Evolutionary conservation across 208 protist species (phyloP).

Genomic region (Wallacemonas sp.): DNA sequence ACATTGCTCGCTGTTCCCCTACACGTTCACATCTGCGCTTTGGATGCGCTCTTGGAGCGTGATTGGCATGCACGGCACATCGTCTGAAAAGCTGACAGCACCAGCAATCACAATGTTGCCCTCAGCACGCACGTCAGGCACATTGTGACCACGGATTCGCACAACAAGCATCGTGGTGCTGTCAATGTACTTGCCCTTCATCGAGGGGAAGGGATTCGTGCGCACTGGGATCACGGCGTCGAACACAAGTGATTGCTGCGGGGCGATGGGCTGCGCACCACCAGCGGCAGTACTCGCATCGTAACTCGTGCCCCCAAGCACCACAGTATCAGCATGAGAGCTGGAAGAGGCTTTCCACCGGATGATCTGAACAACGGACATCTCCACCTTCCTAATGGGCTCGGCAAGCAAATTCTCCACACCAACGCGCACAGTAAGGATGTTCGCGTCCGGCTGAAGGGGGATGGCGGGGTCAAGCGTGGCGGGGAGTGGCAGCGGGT

Average conservation of each 20-base stretch:
- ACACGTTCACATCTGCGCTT: too few relatives aligned
- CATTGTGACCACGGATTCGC: not conserved
- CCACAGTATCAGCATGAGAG: too few relatives aligned
- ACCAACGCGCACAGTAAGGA: not conserved
- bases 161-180: not conserved
- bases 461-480: not conserved
- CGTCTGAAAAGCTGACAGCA: not conserved
- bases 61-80: not conserved
- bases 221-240: not conserved
- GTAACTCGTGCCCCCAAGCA: not conserved
- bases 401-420: not conserved
- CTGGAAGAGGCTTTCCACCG: too few relatives aligned
- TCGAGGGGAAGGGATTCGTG: not conserved
- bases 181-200: constrained; percentile 12
- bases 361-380: not conserved
- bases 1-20: too few relatives aligned
- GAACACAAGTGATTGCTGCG: not conserved
- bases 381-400: not conserved
- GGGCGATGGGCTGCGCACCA: too few relatives aligned
- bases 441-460: not conserved
- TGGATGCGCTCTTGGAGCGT: not conserved
- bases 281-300: not conserved
- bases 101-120: not conserved
- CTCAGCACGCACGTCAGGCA: not conserved
- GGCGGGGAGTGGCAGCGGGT: not conserved